Base-by-base conservation (phyloP, 2,329 filamentous ascomycete species). In the Mollisiaceae sp. region DNA sequence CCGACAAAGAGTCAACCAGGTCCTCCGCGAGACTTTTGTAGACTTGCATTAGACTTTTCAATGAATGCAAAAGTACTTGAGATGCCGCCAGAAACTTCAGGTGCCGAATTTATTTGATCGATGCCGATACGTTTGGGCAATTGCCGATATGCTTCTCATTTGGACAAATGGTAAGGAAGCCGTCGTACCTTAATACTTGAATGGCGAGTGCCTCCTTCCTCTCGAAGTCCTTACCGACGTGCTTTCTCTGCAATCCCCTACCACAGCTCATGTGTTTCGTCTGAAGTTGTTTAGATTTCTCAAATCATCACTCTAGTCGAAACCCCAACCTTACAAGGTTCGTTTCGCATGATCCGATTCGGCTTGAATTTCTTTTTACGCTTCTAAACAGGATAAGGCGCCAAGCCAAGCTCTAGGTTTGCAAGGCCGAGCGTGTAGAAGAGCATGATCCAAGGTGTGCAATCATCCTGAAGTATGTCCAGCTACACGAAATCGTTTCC, bases 31-130 rank as follows among this genome's bases (percentile, higher is more conserved):
- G 56, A 67, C 59, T 69, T 70, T 67, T 72, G 73, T 74, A 74
- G 70, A 74, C 69, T 72, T 72, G 72, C 72, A 72, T 72, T 73
- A 74, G 71, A 74, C 63, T 70, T 62, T 71, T 70, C 69, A 67
- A 70, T 41, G 63, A 72, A 75, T 72, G 72, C 71, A 72, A 73
- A 73, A 69, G 65, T 60, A 67, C 62, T 69, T 70, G 58, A 68
- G 50, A 27, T 54, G 14, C 24, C 14, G 27, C 50, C 24, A 54
- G 4, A 54, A 18, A 14, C n/a, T 50, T n/a, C 20, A 24, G 45
- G 6, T 18, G 50, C 50, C 32, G 9, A 32, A 32, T 11, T 54
- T 27, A 8, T 35, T 8, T 32, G 24, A 12, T 24, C 14, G 18
- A 54, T 54, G 11, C 22, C 22, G 18, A 27, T 32, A 15, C 22